Evolutionary conservation across 305 asterid genomes (phyloP), one percentile per base, ranked within the genome.

Genomic region (Plantago coronopus): DNA sequence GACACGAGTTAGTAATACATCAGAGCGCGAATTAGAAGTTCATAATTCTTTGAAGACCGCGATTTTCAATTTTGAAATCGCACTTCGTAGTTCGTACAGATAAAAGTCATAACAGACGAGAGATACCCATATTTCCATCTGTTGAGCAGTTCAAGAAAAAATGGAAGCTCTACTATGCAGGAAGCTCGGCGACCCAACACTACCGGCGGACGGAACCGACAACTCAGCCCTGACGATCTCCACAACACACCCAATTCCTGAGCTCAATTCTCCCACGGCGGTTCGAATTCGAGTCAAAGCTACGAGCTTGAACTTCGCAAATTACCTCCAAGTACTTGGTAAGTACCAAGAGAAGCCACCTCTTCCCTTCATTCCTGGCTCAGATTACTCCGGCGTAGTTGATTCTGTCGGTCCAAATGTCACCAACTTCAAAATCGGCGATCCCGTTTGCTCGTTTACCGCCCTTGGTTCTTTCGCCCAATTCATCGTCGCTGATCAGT

Each of bases 321-420:
- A 58, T 43, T 89, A 86, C 81, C 88, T 93, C 27, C 97, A 87
- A 76, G 45, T 93, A 56, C 83, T 70, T 19, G 97, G 97, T 49
- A 78, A 89, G 77, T 89, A 93, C 80, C 97, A 93, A 60, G 97
- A 89, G 57, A 93, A 89, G 64, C 82, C 91, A 38, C 79, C 81
- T 0, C 56, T 85, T 29, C 99, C 97, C 10, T 93, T 93, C 65
- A 83, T 93, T 25, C 97, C 96, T 5, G 97, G 99, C 23, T 82
- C 96, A n/a, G 97, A 93, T 64, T 89, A 81, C 85, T 87, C 97
- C 18, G 99, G 99, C 49, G 65, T 69, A 74, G 95, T 93, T 68
- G 96, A 81, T 5, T 68, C 85, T 16, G 79, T 93, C 29, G 97
- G 94, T 1, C 59, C 83, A 47, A 40, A 67, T 1, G 99, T 93